Conservation (phyloP, 2,329 filamentous ascomycete genomes). For the Cytospora piceae region DNA sequence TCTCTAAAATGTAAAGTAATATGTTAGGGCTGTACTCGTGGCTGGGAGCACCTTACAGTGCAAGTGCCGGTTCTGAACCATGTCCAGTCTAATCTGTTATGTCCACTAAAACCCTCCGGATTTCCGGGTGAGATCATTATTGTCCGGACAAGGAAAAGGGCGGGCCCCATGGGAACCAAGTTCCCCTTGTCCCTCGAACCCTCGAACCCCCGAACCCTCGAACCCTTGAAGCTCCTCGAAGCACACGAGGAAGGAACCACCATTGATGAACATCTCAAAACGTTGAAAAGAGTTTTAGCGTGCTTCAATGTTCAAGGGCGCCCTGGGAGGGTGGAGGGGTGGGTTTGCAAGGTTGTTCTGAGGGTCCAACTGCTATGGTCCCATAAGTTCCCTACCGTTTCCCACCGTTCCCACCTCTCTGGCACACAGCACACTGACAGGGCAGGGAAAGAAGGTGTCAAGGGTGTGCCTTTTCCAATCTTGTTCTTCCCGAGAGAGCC, state of each 20-base stretch:
- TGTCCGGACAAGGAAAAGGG: conserved; percentile 1
- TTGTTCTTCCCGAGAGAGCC: conserved; percentile 39
- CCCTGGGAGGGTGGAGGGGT: not conserved
- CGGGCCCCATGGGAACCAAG: not conserved
- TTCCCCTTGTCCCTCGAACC: not conserved
- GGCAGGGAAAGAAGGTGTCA: not conserved
- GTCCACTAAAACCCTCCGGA: not conserved
- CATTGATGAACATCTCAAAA: not conserved
- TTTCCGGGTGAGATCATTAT: not conserved
- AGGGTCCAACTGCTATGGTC: not conserved
- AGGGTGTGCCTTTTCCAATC: not conserved
- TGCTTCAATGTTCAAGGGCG: not conserved
- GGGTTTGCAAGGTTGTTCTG: no score
- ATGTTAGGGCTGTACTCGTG: not conserved
- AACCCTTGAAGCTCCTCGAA: not conserved
- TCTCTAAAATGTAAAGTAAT: not conserved
- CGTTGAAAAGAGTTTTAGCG: not conserved
- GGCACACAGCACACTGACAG: not conserved
- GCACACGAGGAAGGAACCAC: not conserved
- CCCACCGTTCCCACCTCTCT: conserved; percentile 2
- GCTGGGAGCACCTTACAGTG: no score
- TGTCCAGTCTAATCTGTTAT: not conserved
- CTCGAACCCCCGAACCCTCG: not conserved
- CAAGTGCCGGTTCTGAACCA: no score
- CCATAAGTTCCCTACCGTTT: not conserved